Evolutionary conservation across 1,284 basidiomycete genomes (phyloP), one percentile per base, ranked within the genome.

Genomic region (Blastosporella zonata): DNA sequence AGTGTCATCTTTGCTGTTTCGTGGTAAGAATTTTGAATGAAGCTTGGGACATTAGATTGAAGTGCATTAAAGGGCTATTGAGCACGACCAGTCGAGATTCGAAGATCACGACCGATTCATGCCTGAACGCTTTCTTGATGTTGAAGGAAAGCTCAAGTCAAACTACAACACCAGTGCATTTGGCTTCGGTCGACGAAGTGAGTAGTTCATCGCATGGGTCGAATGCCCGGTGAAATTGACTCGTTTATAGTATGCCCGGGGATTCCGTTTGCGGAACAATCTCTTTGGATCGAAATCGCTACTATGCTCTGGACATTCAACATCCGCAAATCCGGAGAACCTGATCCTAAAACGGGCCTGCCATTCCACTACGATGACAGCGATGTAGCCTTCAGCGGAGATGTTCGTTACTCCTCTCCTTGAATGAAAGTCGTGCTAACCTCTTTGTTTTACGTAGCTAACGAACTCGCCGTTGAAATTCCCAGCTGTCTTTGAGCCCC

Each of bases 241-340:
- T 41, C 5, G 9, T 18, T 10, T 10, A 27, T 23, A 41, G 39
- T 29, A 20, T 41, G 39, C 15, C 39, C 39, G 2, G 39, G 39
- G 3, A 15, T 23, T 3, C 39, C 39, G 2, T 41, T 41, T 18
- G 39, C 39, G 6, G 39, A 41, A 8, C 23, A 25, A 41, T 28
- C 39, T 4, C 27, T 41, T 2, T 41, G 23, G 15, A 41, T 41
- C 18, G 27, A 18, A 18, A 41, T 41, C 17, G 39, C 25, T 1
- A 27, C 27, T 2, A 41, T 41, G 39, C 27, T 41, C 3, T 41
- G 39, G 39, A 28, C 39, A 2, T 41, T 41, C 39, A 41, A 41
- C 27, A 41, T 41, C 17, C 13, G 27, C 13, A 13, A 6, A 13
- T 34, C 33, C 13, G 9, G 17, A 17, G 5, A 4, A 34, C 3